phyloP scores from a whole-genome alignment of 2,329 filamentous ascomycete genomes.

The Claviceps paspali region DNA sequence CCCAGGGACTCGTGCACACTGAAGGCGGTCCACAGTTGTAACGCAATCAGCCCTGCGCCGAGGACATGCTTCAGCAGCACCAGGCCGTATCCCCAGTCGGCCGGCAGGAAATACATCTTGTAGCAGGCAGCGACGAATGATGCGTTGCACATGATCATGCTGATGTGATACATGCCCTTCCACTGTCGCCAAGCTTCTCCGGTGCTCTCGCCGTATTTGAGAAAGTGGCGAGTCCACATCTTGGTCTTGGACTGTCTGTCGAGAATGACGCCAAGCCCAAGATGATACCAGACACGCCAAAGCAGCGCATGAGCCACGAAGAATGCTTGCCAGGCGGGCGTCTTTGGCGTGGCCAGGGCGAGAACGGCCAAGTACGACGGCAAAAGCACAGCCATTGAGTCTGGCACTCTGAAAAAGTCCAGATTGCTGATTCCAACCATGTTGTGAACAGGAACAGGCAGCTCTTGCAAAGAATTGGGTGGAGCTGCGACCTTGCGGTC shows the following conservation, averaged over 20 bases:
- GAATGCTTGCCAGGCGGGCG: constrained; percentile 55
- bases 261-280: constrained; percentile 75
- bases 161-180: constrained; percentile 91
- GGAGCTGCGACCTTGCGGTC: constrained; percentile 12
- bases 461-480: constrained; percentile 14
- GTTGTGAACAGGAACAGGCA: constrained; percentile 60
- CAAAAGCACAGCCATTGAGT: constrained; percentile 65
- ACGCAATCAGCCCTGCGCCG: constrained; percentile 61
- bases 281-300: constrained; percentile 85
- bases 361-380: constrained; percentile 60
- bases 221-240: constrained; percentile 91
- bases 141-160: constrained; percentile 76
- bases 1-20: constrained; percentile 93
- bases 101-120: constrained; percentile 88
- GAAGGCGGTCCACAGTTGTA: constrained; percentile 84
- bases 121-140: constrained; percentile 83
- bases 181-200: constrained; percentile 94
- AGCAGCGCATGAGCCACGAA: constrained; percentile 67
- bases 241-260: constrained; percentile 79
- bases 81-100: constrained; percentile 76
- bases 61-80: constrained; percentile 77
- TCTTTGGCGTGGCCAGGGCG: constrained; percentile 63
- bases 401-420: constrained; percentile 76
- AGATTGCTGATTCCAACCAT: constrained; percentile 71
- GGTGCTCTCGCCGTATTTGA: constrained; percentile 85